A percentile compares a stretch with the other conserved stretches of the same genome.
These are phyloP conservation scores for Penstemon barbatus DNA, from an alignment of 257 asterid genomes.

Conservation along the genomic window DNA sequence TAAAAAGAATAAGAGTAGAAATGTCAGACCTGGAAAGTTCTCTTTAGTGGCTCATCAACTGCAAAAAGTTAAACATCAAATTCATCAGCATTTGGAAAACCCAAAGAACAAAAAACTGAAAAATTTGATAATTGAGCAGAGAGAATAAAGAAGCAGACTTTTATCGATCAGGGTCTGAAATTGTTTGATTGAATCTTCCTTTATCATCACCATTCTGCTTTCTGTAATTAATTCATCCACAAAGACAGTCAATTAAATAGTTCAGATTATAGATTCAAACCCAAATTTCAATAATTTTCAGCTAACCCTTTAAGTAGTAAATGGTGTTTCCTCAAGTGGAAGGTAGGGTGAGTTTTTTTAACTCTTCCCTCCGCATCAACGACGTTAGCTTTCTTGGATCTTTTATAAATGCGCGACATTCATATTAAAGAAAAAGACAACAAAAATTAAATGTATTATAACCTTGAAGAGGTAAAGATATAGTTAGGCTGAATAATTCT, in stretches of 20 bases:
- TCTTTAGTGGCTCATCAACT: constrained; percentile 73
- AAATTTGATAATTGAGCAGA: constrained; percentile 2
- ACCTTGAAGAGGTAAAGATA: no score
- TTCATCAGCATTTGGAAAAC: constrained; percentile 40
- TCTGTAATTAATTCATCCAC: constrained; percentile 30
- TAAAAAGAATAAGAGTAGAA: constrained; percentile 19
- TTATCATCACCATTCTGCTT: constrained; percentile 41
- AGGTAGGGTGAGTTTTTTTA: neutral
- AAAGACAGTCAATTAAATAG: constrained; percentile 20
- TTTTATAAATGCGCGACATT: constrained; percentile 18
- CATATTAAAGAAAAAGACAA: neutral
- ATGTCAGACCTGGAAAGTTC: constrained; percentile 56
- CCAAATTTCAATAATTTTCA: constrained; percentile 32
- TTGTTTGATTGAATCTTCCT: constrained; percentile 71
- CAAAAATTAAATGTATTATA: no score
- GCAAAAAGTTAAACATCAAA: constrained; percentile 36
- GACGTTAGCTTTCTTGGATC: constrained; percentile 30
- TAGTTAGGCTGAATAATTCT: no score
- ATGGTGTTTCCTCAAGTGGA: constrained; percentile 12
- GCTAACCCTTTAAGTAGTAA: constrained; percentile 15
- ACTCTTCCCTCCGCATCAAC: neutral
- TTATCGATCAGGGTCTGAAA: constrained; percentile 55
- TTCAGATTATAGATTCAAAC: constrained; percentile 23
- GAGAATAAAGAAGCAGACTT: constrained; percentile 39
- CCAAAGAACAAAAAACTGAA: constrained; percentile 36